Percentiles rank a stretch among this genome's conserved stretches.
Evolutionary conservation across 768 basidiomycete genomes (phyloP).

Genomic region (Amanita molliuscula): DNA sequence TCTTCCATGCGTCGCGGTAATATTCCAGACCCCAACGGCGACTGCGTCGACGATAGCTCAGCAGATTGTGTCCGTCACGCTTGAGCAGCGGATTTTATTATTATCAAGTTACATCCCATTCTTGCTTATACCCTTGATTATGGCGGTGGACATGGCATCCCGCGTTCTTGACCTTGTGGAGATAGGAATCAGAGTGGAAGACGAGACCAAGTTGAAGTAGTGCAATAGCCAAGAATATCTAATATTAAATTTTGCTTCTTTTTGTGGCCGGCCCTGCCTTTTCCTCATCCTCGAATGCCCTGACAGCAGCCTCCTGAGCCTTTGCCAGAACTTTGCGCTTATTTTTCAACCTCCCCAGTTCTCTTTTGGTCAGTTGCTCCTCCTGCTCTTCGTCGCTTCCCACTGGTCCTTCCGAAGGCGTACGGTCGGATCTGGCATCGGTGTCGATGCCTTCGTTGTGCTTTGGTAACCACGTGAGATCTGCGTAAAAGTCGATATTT

Average conservation of each 20-base stretch:
- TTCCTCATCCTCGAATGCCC: background rate
- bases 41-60: slow-evolving; percentile 15
- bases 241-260: background rate
- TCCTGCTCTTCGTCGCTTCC: slow-evolving; percentile 10
- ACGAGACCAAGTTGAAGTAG: slow-evolving; percentile 21
- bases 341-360: slow-evolving; percentile 38
- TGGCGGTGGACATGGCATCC: slow-evolving; percentile 63
- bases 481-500: slow-evolving; percentile 48
- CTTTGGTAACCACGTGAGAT: slow-evolving; percentile 52
- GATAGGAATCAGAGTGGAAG: slow-evolving; percentile 16
- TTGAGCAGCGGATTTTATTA: slow-evolving; percentile 43
- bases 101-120: slow-evolving; percentile 70
- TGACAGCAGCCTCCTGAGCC: slow-evolving; percentile 12
- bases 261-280: background rate
- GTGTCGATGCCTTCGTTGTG: slow-evolving; percentile 24
- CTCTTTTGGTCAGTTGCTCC: slow-evolving; percentile 30
- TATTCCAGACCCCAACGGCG: slow-evolving; percentile 44
- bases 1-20: slow-evolving; percentile 52
- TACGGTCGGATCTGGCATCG: slow-evolving; percentile 2
- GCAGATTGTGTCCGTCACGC: slow-evolving; percentile 29
- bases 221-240: background rate
- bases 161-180: slow-evolving; percentile 24
- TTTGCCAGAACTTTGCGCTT: slow-evolving; percentile 34
- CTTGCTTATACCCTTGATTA: slow-evolving; percentile 57
- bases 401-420: slow-evolving; percentile 2